These are phyloP conservation scores for Paramyrothecium roridum DNA, from an alignment of 2,329 filamentous ascomycete genomes.

Conservation along the genomic window DNA sequence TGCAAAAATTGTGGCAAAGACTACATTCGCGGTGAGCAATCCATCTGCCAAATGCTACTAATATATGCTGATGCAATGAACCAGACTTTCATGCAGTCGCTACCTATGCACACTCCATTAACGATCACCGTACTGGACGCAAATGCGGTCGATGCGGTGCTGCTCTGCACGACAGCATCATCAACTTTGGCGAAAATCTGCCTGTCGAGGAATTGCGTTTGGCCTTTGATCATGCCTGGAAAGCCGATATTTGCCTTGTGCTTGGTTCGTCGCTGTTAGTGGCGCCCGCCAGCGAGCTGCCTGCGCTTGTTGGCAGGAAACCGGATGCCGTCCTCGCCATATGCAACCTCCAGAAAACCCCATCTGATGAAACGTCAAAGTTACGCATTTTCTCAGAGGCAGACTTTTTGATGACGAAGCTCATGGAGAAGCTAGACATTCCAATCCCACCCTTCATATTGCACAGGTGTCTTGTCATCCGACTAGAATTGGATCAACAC, in stretches of 20 bases:
- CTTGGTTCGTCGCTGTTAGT: constrained; percentile 44
- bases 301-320: constrained; percentile 27
- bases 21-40: constrained; percentile 35
- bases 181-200: constrained; percentile 41
- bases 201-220: constrained; percentile 23
- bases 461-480: constrained; percentile 26
- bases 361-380: constrained; percentile 28
- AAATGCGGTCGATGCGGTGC: constrained; percentile 37
- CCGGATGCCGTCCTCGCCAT: constrained; percentile 32
- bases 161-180: constrained; percentile 37
- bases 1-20: constrained; percentile 42
- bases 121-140: constrained; percentile 43
- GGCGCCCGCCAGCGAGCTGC: constrained; percentile 37
- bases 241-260: constrained; percentile 42
- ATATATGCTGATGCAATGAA: too few species aligned
- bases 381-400: constrained; percentile 31
- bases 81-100: constrained; percentile 20
- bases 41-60: constrained; percentile 14
- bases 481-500: constrained; percentile 12
- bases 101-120: constrained; percentile 35
- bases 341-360: constrained; percentile 44
- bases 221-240: constrained; percentile 31
- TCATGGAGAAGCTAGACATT: constrained; percentile 35
- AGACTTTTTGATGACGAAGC: constrained; percentile 34
- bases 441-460: constrained; percentile 35